Base-by-base conservation (phyloP, 2,329 filamentous ascomycete genomes). In the Myriosclerotinia duriaeana region DNA sequence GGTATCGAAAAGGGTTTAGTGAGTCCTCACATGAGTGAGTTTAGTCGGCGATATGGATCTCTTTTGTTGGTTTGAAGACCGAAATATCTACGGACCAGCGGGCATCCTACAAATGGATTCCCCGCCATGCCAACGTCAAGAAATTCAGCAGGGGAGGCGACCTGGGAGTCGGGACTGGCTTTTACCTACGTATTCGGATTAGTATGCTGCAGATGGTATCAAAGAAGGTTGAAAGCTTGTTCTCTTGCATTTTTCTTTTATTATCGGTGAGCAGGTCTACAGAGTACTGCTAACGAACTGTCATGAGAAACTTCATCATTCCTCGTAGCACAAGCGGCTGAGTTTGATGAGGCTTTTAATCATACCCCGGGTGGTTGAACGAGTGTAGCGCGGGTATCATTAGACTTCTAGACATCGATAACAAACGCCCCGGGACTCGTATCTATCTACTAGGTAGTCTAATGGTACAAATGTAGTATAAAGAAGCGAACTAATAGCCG, bases 31-130 rank as follows among this genome's bases (percentile, higher is more conserved):
- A 34, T 34, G 30, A 34, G 30, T 34, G 30, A 34, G 30, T 34
- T 34, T 34, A 5, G n/a, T n/a, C n/a, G n/a, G n/a, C n/a, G n/a
- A n/a, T n/a, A 36, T 58, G 53, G 62, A 26, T 20, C 14, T 26
- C 26, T 26, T 7, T 9, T 26, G 12, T 36, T 5, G 38, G 20
- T 42, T 38, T 44, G 30, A 38, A 34, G 11, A 38, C 62, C 62
- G 62, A 64, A 38, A n/a, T 40, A 54, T 40, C 42, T 46, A 30
- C 14, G 38, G 38, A 54, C n/a, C 17, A 17, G 58, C 48, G 48
- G 26, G 8, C 42, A 44, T 59, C 56, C 20, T 42, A 48, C 56
- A n/a, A 60, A 22, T 38, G 30, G 7, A 38, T 22, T 17, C 44
- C 34, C 42, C 56, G 44, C 56, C 34, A 38, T 22, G 11, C 20